Base-by-base conservation (phyloP, 345 rosid species). In the Salix exigua region DNA sequence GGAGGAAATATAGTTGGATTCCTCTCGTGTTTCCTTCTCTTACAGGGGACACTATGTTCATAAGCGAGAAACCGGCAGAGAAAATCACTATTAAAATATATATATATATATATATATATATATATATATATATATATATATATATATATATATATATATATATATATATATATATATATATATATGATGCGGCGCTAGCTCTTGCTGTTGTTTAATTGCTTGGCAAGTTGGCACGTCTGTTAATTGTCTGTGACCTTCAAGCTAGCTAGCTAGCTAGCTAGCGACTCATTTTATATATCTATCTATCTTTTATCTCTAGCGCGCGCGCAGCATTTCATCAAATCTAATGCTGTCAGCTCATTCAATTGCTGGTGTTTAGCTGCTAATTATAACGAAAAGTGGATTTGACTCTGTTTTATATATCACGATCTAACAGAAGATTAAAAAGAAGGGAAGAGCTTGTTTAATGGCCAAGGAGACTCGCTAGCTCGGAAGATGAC, bases 11-110 rank as follows among this genome's bases (percentile, higher is more conserved):
- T 40, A 40, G 44, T 2, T 40, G 44, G 44, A 40, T 40, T 40
- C 44, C 44, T 40, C 44, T 40, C 3, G 44, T 40, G 44, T 31
- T 62, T 42, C 16, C 33, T 42, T 40, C n/a, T 7, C 33, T 18
- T 21, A 4, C 9, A 64, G 46, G 77, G 70, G 61, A 74, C 66
- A 68, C 30, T 3, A 74, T 74, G 77, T 18, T 30, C 74, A 33
- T 61, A 40, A 3, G 44, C 44, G 44, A 40, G 3, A 10, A 40
- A 11, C 44, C 12, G 12, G 44, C 44, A 3, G 11, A 10, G 44
- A 40, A 40, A 2, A 40, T 40, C 44, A 40, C 44, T 2, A 40
- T 7, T 53, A 53, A 53, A 53, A 53, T 21, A 21, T n/a, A n/a
- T n/a, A n/a, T n/a, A n/a, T n/a, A n/a, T n/a, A n/a, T n/a, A n/a